Conservation (phyloP, 306 rosid species). For the Quercus parvula region DNA sequence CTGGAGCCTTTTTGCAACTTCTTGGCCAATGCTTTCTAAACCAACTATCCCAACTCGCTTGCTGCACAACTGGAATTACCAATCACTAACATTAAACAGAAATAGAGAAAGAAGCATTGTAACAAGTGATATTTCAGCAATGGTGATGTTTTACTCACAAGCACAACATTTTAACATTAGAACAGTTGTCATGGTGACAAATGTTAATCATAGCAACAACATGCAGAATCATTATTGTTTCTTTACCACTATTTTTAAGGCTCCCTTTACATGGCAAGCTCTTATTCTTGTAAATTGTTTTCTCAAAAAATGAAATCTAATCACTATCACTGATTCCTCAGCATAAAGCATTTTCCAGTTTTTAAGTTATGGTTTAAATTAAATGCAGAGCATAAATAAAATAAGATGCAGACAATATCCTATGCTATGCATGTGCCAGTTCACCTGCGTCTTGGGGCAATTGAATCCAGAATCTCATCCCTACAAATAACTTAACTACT, state of each 20-base stretch:
- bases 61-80: conserved; percentile 33
- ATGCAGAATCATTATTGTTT: background rate
- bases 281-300: background rate
- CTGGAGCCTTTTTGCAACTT: conserved; percentile 50
- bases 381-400: background rate
- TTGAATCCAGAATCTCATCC: too few species aligned
- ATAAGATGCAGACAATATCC: background rate
- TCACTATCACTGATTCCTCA: background rate
- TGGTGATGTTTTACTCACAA: background rate
- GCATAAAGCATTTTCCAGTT: background rate
- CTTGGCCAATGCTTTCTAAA: conserved; percentile 46
- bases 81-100: background rate
- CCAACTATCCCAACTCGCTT: conserved; percentile 53
- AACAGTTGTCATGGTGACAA: background rate
- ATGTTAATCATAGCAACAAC: background rate
- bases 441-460: too few species aligned
- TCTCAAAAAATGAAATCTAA: background rate
- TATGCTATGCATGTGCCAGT: background rate
- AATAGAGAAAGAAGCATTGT: background rate
- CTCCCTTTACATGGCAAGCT: background rate
- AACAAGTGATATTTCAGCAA: background rate
- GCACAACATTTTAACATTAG: background rate
- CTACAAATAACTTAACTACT: too few species aligned
- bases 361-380: background rate
- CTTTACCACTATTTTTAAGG: background rate